Percentiles rank a stretch among this genome's conserved stretches.
Evolutionary conservation across 1,139 yeast species (phyloP).

Genomic region (Candida labiduridarum): DNA sequence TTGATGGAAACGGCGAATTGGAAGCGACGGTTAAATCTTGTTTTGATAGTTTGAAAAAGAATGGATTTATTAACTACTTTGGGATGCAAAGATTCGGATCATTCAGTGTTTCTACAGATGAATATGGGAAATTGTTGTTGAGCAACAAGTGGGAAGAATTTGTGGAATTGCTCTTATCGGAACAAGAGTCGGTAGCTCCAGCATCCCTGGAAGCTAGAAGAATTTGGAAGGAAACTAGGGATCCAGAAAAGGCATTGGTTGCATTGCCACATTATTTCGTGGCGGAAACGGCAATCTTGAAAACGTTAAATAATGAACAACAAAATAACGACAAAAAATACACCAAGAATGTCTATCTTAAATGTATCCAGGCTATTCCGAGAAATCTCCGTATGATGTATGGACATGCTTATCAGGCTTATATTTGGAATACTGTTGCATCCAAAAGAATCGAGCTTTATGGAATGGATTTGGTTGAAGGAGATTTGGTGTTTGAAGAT

Average conservation of each 20-base stretch:
- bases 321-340: constrained; percentile 50
- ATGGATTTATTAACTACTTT: constrained; percentile 89
- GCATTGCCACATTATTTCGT: constrained; percentile 85
- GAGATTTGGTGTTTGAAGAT: constrained; percentile 72
- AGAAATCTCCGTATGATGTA: constrained; percentile 92
- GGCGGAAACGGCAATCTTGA: constrained; percentile 79
- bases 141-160: constrained; percentile 80
- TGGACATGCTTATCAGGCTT: constrained; percentile 96
- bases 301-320: constrained; percentile 52
- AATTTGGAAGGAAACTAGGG: constrained; percentile 75
- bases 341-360: constrained; percentile 57
- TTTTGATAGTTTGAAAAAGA: constrained; percentile 56
- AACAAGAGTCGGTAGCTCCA: constrained; percentile 82
- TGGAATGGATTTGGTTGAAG: constrained; percentile 73
- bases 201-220: constrained; percentile 81
- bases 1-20: constrained; percentile 31
- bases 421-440: constrained; percentile 88
- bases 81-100: constrained; percentile 99
- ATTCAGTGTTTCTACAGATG: constrained; percentile 88
- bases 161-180: constrained; percentile 74
- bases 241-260: constrained; percentile 65
- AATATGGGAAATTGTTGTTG: constrained; percentile 72
- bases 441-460: constrained; percentile 72
- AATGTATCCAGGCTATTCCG: constrained; percentile 89
- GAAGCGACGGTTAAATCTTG: constrained; percentile 52